These are phyloP conservation scores for Hymenoscyphus albidus DNA, from an alignment of 2,329 filamentous ascomycete species.

Conservation along the genomic window DNA sequence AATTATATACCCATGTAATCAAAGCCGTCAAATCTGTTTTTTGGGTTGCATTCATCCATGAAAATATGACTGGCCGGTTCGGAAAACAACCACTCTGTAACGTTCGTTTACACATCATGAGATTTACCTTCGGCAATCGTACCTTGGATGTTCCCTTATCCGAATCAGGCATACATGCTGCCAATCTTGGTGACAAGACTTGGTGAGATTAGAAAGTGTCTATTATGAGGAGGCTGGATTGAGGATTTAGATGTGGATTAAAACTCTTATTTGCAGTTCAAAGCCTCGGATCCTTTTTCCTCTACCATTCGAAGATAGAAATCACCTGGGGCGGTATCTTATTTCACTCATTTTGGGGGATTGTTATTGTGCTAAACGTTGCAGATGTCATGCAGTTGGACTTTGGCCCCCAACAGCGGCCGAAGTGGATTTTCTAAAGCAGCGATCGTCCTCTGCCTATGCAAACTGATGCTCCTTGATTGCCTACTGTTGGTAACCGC, in stretches of 20 bases:
- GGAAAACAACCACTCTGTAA: neutral
- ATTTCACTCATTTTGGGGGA: neutral
- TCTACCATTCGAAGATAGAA: neutral
- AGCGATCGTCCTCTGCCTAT: neutral
- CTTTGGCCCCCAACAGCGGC: neutral
- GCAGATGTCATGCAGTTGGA: constrained; percentile 1
- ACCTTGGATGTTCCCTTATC: neutral
- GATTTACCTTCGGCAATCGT: neutral
- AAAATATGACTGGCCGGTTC: neutral
- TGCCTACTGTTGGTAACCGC: neutral
- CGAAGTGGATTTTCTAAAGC: neutral
- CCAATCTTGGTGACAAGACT: neutral
- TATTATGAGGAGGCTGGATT: neutral
- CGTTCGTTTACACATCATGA: neutral
- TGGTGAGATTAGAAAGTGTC: neutral
- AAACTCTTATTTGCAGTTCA: neutral
- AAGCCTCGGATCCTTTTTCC: neutral
- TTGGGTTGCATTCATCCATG: neutral
- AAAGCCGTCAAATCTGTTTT: neutral
- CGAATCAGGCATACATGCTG: neutral
- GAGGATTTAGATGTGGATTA: neutral
- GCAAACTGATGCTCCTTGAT: neutral
- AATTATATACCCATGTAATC: neutral
- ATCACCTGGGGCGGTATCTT: neutral
- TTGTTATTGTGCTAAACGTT: neutral